phyloP scores from a whole-genome alignment of 176 grass and related monocot species.

The Oryza coarctata region DNA sequence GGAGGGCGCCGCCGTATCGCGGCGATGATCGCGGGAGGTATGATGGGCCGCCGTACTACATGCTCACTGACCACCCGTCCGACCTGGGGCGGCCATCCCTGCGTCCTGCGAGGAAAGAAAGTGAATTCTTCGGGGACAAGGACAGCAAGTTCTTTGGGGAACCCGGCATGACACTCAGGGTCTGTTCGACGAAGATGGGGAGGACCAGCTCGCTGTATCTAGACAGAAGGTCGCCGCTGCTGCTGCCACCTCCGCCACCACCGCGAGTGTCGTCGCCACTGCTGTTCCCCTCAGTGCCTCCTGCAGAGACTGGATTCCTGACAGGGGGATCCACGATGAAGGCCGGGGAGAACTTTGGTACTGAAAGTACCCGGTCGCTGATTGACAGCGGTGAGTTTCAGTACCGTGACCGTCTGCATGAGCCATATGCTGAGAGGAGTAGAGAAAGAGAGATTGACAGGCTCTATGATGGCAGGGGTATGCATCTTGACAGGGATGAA shows the following conservation, averaged over 20 bases:
- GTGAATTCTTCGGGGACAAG: constrained; percentile 14
- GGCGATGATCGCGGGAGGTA: not conserved
- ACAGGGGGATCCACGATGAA: constrained; percentile 11
- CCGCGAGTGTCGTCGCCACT: not conserved
- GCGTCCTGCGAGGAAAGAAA: constrained; percentile 18
- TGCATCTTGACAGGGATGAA: constrained; percentile 33
- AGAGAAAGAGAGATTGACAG: constrained; percentile 46
- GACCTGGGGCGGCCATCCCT: constrained; percentile 24
- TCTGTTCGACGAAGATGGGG: constrained; percentile 10
- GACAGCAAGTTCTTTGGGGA: constrained; percentile 13
- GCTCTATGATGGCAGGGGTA: constrained; percentile 15
- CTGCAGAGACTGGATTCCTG: constrained; percentile 35
- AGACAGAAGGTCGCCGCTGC: not conserved
- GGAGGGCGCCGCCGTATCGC: not conserved
- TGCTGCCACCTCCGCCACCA: not conserved
- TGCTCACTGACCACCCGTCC: constrained; percentile 40
- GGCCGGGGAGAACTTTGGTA: not conserved
- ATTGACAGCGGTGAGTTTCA: constrained; percentile 22
- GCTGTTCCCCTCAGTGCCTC: constrained; percentile 25
- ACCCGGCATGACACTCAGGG: not conserved
- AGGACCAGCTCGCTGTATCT: constrained; percentile 35
- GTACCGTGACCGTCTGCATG: constrained; percentile 17
- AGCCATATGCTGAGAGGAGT: constrained; percentile 23
- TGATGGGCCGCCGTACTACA: constrained; percentile 29
- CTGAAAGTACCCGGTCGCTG: not conserved